Conservation (phyloP, 495 filamentous ascomycete genomes). For the Cryomyces minteri region DNA sequence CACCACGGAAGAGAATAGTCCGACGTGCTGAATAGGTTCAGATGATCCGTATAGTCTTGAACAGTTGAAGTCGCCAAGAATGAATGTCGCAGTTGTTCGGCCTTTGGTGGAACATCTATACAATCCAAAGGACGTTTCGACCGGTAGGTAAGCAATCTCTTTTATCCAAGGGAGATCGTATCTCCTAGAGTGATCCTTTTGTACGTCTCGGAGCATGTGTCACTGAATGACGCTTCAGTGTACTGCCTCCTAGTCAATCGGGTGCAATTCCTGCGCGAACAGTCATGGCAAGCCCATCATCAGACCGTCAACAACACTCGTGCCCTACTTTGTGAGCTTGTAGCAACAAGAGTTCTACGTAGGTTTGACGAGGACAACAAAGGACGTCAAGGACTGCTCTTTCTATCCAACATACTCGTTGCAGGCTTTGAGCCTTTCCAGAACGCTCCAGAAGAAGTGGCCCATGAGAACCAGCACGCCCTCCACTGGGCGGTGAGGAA, state of each 20-base stretch:
- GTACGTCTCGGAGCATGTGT: background rate
- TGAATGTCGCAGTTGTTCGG: constrained; percentile 50
- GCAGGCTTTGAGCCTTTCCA: constrained; percentile 58
- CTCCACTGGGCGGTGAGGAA: constrained; percentile 27
- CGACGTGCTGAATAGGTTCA: constrained; percentile 1
- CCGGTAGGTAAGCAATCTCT: constrained; percentile 21
- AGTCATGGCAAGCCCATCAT: constrained; percentile 42
- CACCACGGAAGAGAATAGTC: constrained; percentile 6
- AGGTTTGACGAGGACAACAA: constrained; percentile 49
- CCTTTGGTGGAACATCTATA: constrained; percentile 54
- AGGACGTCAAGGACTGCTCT: constrained; percentile 39
- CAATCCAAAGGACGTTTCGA: constrained; percentile 47
- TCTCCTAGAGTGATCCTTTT: background rate
- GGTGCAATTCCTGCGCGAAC: constrained; percentile 47
- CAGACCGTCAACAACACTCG: constrained; percentile 51
- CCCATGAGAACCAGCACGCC: constrained; percentile 27
- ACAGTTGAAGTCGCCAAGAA: constrained; percentile 46
- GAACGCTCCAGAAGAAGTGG: constrained; percentile 38
- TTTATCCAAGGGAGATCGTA: background rate
- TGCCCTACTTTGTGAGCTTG: constrained; percentile 48
- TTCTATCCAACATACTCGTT: constrained; percentile 51
- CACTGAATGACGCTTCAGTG: constrained; percentile 15
- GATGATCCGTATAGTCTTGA: constrained; percentile 49
- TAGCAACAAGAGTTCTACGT: constrained; percentile 44
- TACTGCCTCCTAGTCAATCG: constrained; percentile 60